Percentiles rank a stretch among this genome's conserved stretches.
phyloP scores from a whole-genome alignment of 768 basidiomycete genomes.

The Lentinula lateritia region DNA sequence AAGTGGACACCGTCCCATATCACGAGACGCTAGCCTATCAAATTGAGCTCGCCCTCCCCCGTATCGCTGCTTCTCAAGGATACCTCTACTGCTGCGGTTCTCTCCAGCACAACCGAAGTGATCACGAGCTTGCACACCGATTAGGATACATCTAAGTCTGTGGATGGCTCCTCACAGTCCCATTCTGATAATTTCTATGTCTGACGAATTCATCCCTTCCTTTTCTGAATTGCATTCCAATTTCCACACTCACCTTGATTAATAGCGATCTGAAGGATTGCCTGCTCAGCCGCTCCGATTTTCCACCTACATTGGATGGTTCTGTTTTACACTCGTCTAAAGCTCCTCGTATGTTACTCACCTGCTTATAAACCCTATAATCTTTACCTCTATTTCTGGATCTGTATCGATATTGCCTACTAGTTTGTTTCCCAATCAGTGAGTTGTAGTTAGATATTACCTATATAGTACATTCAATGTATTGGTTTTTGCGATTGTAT shows the following conservation, averaged over 20 bases:
- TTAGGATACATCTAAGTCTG: not conserved
- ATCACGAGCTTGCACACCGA: not conserved
- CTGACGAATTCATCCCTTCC: not conserved
- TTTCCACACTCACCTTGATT: not conserved
- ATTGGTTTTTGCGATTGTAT: not conserved
- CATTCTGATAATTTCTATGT: not conserved
- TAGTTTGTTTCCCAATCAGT: not conserved
- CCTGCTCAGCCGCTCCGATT: not conserved
- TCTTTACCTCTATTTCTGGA: too few relatives aligned
- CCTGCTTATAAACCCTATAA: not conserved
- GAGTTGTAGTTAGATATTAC: not conserved
- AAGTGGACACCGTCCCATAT: not conserved
- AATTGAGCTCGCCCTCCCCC: not conserved
- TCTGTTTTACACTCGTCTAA: not conserved
- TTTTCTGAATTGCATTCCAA: not conserved
- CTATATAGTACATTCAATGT: not conserved
- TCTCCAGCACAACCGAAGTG: not conserved
- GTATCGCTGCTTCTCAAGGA: not conserved
- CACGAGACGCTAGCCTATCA: not conserved
- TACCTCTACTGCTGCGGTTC: not conserved
- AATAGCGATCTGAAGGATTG: not conserved
- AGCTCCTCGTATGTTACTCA: too few relatives aligned
- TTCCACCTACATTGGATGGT: not conserved
- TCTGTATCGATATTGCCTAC: not conserved
- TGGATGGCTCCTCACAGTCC: not conserved